Conservation (phyloP, 2,329 filamentous ascomycete genomes). For the Fusarium sp. region DNA sequence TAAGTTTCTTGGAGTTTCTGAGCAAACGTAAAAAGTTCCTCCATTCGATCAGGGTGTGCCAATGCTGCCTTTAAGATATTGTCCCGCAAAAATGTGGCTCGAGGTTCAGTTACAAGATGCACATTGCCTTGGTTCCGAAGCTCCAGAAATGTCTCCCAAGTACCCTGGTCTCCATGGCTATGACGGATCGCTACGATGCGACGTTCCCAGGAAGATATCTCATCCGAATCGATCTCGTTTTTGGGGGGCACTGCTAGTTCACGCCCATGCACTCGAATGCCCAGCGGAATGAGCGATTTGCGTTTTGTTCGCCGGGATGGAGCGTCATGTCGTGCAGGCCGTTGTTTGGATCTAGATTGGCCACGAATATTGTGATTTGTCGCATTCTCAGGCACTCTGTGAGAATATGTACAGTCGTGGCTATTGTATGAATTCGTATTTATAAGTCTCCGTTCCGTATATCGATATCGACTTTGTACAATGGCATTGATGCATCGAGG, state of each 20-base stretch:
- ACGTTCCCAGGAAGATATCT: constrained; percentile 37
- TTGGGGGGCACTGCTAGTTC: neutral
- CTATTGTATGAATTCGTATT: constrained; percentile 12
- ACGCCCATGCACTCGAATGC: constrained; percentile 14
- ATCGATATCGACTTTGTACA: constrained; percentile 15
- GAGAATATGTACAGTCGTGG: constrained; percentile 13
- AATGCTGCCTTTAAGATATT: constrained; percentile 50
- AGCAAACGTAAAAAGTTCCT: constrained; percentile 46
- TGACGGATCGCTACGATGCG: constrained; percentile 37
- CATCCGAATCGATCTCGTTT: constrained; percentile 10
- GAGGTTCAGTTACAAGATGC: constrained; percentile 38
- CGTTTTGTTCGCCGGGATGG: constrained; percentile 30
- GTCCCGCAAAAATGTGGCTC: constrained; percentile 48
- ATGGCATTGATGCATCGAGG: constrained; percentile 12
- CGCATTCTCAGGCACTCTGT: constrained; percentile 12
- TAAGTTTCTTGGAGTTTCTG: constrained; percentile 54
- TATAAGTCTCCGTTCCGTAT: constrained; percentile 35
- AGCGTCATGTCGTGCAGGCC: constrained; percentile 20
- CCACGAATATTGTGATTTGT: constrained; percentile 14
- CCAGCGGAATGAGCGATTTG: constrained; percentile 18
- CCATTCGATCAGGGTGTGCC: constrained; percentile 43
- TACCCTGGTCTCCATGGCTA: constrained; percentile 41
- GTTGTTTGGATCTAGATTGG: constrained; percentile 3
- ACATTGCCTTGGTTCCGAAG: constrained; percentile 35
- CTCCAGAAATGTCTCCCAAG: constrained; percentile 48